Evolutionary conservation across 345 rosid species (phyloP).

Genomic region (Corymbia maculata): DNA sequence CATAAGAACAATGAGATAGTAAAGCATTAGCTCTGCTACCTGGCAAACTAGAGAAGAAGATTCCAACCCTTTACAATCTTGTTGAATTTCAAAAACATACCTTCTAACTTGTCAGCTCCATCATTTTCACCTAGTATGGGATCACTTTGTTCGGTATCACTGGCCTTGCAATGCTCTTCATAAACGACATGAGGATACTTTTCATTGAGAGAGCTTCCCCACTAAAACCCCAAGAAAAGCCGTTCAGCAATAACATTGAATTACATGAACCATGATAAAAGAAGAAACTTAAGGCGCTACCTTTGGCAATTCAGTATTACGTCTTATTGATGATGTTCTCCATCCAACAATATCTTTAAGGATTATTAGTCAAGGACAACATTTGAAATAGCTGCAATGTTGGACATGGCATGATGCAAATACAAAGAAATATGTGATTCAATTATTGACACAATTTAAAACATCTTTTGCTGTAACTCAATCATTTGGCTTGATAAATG

Average conservation of each 20-base stretch:
- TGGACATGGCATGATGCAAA: background rate
- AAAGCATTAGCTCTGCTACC: background rate
- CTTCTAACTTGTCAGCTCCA: slow-evolving; percentile 65
- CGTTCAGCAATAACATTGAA: background rate
- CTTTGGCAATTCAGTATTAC: slow-evolving; percentile 76
- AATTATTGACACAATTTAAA: background rate
- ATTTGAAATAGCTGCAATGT: background rate
- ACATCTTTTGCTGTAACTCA: background rate
- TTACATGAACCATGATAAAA: background rate
- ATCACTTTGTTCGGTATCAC: slow-evolving; percentile 30
- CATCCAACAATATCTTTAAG: slow-evolving; percentile 84
- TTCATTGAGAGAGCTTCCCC: slow-evolving; percentile 56
- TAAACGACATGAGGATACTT: slow-evolving; percentile 86
- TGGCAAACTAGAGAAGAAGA: background rate
- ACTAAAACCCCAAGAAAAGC: slow-evolving; percentile 25
- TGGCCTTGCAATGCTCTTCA: slow-evolving; percentile 83
- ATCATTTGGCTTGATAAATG: background rate
- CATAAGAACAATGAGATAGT: background rate
- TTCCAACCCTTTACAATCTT: background rate
- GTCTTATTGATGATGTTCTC: slow-evolving; percentile 95
- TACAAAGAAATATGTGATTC: background rate
- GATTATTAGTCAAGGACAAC: slow-evolving; percentile 30
- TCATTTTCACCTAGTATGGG: slow-evolving; percentile 24
- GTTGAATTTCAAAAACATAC: slow-evolving; percentile 18
- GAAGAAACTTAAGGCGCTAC: slow-evolving; percentile 10